Evolutionary conservation across 495 filamentous ascomycete genomes (phyloP).

Genomic region (Hypomontagnella monticulosa): DNA sequence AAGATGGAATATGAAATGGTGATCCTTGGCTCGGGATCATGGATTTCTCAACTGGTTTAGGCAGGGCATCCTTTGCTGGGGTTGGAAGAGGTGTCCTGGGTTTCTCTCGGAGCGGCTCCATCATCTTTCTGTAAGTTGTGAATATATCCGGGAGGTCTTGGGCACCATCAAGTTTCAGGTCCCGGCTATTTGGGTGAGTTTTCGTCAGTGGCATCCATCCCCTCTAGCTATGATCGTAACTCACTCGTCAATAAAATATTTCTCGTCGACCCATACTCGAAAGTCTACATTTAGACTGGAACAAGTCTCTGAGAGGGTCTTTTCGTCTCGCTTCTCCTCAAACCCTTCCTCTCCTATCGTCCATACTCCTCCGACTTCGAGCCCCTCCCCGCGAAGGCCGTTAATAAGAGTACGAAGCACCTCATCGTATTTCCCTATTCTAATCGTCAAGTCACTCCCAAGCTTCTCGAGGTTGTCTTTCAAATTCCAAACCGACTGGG

Average conservation of each 20-base stretch:
- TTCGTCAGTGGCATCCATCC: not conserved
- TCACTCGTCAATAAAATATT: constrained; percentile 79
- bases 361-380: constrained; percentile 69
- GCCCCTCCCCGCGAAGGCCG: constrained; percentile 50
- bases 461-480: constrained; percentile 64
- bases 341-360: constrained; percentile 71
- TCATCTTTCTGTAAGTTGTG: constrained; percentile 71
- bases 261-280: constrained; percentile 72
- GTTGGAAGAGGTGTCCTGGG: constrained; percentile 61
- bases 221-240: constrained; percentile 38
- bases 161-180: constrained; percentile 58
- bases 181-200: constrained; percentile 56
- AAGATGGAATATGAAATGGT: constrained; percentile 69
- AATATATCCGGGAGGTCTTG: constrained; percentile 72
- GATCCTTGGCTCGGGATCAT: constrained; percentile 61
- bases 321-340: constrained; percentile 72
- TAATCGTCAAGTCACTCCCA: constrained; percentile 67
- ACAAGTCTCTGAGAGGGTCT: constrained; percentile 58
- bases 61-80: constrained; percentile 56
- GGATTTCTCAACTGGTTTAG: constrained; percentile 57
- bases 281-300: constrained; percentile 61
- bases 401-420: constrained; percentile 63
- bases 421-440: constrained; percentile 67
- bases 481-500: constrained; percentile 73
- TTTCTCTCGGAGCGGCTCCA: constrained; percentile 69